Evolutionary conservation across 1,284 basidiomycete species (phyloP).

Genomic region (Singerocomus inundabilis): DNA sequence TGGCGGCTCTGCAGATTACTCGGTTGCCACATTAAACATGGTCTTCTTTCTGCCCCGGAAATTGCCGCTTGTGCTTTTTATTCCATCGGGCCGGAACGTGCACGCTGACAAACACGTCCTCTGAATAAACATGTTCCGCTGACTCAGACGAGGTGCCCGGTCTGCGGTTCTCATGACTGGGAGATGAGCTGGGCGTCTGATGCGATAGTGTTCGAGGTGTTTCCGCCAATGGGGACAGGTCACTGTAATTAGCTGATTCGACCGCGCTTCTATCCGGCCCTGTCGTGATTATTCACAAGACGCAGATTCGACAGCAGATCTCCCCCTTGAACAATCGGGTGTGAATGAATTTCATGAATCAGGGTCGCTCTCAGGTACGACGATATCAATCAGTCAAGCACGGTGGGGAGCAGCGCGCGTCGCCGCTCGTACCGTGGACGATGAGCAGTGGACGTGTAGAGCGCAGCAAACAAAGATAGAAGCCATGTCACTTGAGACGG

Average conservation of each 20-base stretch:
- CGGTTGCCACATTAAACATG: slow-evolving; percentile 2
- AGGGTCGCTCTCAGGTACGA: slow-evolving; percentile 30
- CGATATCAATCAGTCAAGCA: too few species aligned
- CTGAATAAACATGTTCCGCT: slow-evolving; percentile 14
- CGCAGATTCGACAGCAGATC: slow-evolving; percentile 26
- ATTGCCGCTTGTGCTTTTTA: background rate
- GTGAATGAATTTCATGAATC: slow-evolving; percentile 30
- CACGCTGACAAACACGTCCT: slow-evolving; percentile 13
- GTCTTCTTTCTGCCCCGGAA: background rate
- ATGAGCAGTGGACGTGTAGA: slow-evolving; percentile 3
- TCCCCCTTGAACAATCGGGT: slow-evolving; percentile 24
- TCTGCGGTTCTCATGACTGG: slow-evolving; percentile 2
- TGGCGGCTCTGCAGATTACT: slow-evolving; percentile 10
- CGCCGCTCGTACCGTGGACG: too few species aligned
- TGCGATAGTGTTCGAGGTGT: slow-evolving; percentile 7
- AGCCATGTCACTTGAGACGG: slow-evolving; percentile 11
- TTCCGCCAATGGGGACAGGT: slow-evolving; percentile 17
- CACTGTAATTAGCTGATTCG: slow-evolving; percentile 11
- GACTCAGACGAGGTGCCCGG: too few species aligned
- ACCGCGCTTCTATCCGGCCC: slow-evolving; percentile 26
- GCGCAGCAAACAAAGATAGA: slow-evolving; percentile 16
- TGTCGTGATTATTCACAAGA: slow-evolving; percentile 20
- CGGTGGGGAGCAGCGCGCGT: too few species aligned
- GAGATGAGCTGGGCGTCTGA: background rate
- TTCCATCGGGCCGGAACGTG: background rate